A percentile compares a stretch with the other conserved stretches of the same genome.
These are phyloP conservation scores for Hordeum pubiflorum DNA, from an alignment of 202 grass and related monocot genomes.

Conservation along the genomic window DNA sequence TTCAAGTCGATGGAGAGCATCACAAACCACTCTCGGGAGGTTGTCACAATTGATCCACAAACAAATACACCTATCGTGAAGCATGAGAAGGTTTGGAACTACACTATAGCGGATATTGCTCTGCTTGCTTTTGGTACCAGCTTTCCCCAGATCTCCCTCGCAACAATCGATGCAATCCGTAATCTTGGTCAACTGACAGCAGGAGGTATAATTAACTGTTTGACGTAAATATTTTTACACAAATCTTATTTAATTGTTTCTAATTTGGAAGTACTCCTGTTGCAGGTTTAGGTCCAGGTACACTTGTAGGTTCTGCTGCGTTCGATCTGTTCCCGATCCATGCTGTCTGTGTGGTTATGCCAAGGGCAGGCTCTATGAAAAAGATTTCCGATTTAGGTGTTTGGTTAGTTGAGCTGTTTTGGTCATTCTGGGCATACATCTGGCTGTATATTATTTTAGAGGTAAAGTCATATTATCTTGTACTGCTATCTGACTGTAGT, in stretches of 20 bases:
- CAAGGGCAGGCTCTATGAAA: conserved; percentile 61
- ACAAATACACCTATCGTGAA: conserved; percentile 37
- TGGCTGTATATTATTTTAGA: conserved; percentile 93
- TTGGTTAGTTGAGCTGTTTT: conserved; percentile 78
- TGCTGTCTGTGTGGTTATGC: conserved; percentile 90
- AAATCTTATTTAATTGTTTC: background rate
- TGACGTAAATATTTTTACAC: background rate
- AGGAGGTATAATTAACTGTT: conserved; percentile 46
- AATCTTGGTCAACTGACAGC: conserved; percentile 69
- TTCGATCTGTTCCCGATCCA: conserved; percentile 93
- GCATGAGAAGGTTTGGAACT: conserved; percentile 88
- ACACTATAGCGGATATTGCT: conserved; percentile 72
- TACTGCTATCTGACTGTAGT: background rate
- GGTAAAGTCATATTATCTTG: conserved; percentile 28
- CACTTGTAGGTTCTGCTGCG: conserved; percentile 85
- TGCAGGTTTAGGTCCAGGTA: conserved; percentile 82
- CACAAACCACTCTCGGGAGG: conserved; percentile 45
- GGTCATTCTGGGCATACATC: conserved; percentile 95
- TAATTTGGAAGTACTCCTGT: background rate
- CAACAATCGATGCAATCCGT: conserved; percentile 71
- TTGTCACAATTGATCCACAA: conserved; percentile 37
- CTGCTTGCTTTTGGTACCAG: conserved; percentile 91
- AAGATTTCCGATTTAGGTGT: conserved; percentile 91
- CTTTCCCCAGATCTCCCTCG: conserved; percentile 87
- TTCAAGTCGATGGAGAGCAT: conserved; percentile 92